A percentile compares a stretch with the other conserved stretches of the same genome.
Conservation (phyloP, 306 rosid genomes). For the Pterocarpus macrocarpus region DNA sequence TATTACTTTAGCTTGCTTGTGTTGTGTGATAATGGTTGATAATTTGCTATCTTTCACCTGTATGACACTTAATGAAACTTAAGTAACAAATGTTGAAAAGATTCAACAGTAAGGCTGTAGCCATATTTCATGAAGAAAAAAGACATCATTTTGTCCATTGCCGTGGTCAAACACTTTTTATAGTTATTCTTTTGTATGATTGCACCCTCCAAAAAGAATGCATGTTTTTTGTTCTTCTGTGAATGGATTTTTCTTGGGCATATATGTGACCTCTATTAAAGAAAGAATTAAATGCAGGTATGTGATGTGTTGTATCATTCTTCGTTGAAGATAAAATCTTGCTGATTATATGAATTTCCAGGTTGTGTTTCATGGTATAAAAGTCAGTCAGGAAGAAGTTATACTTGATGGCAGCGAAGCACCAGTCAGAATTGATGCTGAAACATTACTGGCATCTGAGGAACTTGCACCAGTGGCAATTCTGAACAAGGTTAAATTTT, state of each 20-base stretch:
- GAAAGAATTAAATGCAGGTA: background rate
- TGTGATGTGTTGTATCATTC: constrained; percentile 33
- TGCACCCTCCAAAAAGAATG: constrained; percentile 14
- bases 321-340: constrained; percentile 39
- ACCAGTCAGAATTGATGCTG: constrained; percentile 87
- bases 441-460: constrained; percentile 80
- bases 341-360: constrained; percentile 50
- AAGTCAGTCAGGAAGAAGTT: constrained; percentile 70
- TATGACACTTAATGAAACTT: constrained; percentile 3
- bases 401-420: constrained; percentile 96
- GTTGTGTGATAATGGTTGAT: constrained; percentile 25
- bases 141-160: constrained; percentile 27
- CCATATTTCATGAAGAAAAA: background rate
- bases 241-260: constrained; percentile 23
- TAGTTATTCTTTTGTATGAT: background rate
- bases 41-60: constrained; percentile 28
- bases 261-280: background rate
- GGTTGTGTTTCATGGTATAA: constrained; percentile 89
- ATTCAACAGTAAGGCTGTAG: constrained; percentile 21
- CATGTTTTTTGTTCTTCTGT: constrained; percentile 13
- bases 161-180: background rate
- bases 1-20: constrained; percentile 28
- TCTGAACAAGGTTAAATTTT: constrained; percentile 80
- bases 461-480: constrained; percentile 86
- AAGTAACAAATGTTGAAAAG: constrained; percentile 28